Evolutionary conservation across 2,329 filamentous ascomycete genomes (phyloP), one percentile per base, ranked within the genome.

Genomic region (Alternaria rosae): DNA sequence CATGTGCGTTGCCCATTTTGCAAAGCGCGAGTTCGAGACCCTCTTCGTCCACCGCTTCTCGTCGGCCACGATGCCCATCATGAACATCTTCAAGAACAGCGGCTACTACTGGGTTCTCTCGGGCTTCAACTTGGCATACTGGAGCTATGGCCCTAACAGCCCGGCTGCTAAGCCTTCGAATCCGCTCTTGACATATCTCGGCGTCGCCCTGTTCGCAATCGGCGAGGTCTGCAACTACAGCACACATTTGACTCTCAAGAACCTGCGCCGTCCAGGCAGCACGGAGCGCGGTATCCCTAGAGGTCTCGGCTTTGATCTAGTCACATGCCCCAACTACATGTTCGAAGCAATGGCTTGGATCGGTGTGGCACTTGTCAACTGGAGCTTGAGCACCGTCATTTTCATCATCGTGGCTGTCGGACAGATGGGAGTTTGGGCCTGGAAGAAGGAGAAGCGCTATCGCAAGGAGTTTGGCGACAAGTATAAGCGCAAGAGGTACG

Each of bases 301-400:
- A 59, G 95, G 95, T 25, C 88, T 94, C 61, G 92, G 94, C 28
- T 98, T 97, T 80, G 85, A 84, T 67, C 82, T 92, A 35, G 94
- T 99, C 54, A 99, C 95, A 12, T 97, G 94, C 83, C 95, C 95
- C 43, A 99, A 99, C 83, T 99, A 99, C 84, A 88, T 97, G 84
- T 98, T 96, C 71, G 95, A 99, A 78, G 85, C 92, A 7, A 79
- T 97, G 38, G 88, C 94, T 1, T 99, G 95, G 95, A 71, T 92
- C 28, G 94, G 93, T 25, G 85, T 98, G 57, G 90, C 91, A 70
- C 77, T 97, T 44, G 87, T 94, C 56, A 93, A 89, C 71, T 90
- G 92, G 73, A 94, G 90, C 81, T 91, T 91, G 84, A 87, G 89
- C 53, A 92, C 95, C 1, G 83, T 89, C 15, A 70, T 97, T 20